Base-by-base conservation (phyloP, 192 early-diverging fungal genomes). In the Lobosporangium transversale region DNA sequence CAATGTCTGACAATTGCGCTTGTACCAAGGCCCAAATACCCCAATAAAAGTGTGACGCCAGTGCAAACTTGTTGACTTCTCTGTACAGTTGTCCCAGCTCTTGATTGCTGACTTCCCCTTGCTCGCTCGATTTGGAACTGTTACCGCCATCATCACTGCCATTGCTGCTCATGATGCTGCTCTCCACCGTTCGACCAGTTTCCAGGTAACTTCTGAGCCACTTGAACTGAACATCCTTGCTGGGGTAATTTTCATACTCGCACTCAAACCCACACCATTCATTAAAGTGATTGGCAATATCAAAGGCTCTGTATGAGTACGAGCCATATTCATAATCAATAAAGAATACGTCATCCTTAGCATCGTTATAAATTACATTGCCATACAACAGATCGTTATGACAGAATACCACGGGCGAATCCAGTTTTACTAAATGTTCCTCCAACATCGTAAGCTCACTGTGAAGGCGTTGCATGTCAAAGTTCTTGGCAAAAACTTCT, bases 251-350 rank as follows among this genome's bases (percentile, higher is more conserved):
- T 42, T 66, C 78, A 62, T 93, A 98, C 52, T 98, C 93, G 81
- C 97, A 98, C 58, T 98, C 97, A 74, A 97, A 98, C 5, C 95
- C 88, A 37, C 37, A 35, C 73, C 88, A 92, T 68, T 98, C 97
- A 79, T 92, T 93, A 70, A 97, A 98, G 80, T 97, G 95, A 71
- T 98, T 98, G 42, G 89, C 95, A 60, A 98, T 95, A 71, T 98
- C 97, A 79, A 97, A 98, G 3, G 89, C 95, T 42, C 95, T 87
- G 75, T 88, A 93, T 27, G 87, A 89, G 78, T 92, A 92, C 9
- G 81, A 87, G 2, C 91, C 95, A 70, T 98, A 98, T 61, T 98
- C 96, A 68, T 96, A 95, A 79, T 98, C 95, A 62, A 97, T 98
- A 75, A 95, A 96, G 47, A 82, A 83, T 8, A 89, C 89, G 29